Evolutionary conservation across 2,329 filamentous ascomycete genomes (phyloP).

Genomic region (Phoma sp.): DNA sequence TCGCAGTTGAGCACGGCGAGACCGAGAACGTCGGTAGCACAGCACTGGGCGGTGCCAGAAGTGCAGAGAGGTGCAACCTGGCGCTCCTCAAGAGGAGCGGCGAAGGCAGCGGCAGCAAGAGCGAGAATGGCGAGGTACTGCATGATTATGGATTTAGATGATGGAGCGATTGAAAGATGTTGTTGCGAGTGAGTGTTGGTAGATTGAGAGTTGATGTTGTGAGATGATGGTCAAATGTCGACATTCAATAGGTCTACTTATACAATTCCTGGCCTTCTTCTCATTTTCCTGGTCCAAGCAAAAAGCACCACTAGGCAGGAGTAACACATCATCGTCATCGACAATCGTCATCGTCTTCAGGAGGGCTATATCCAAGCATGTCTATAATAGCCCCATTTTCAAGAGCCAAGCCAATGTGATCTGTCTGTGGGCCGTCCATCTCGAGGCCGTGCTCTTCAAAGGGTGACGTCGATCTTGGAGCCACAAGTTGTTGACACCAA

Average conservation of each 20-base stretch:
- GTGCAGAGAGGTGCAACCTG: conserved; percentile 42
- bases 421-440: not conserved
- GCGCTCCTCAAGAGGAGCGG: conserved; percentile 41
- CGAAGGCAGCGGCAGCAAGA: conserved; percentile 39
- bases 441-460: conserved; percentile 12
- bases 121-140: conserved; percentile 44
- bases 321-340: conserved; percentile 18
- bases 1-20: conserved; percentile 64
- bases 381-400: conserved; percentile 4
- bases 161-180: conserved; percentile 15
- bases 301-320: conserved; percentile 3
- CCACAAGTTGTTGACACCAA: conserved; percentile 31
- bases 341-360: conserved; percentile 4
- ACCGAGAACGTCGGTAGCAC: conserved; percentile 66
- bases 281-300: not conserved
- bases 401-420: conserved; percentile 1
- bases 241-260: conserved; percentile 35
- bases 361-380: conserved; percentile 12
- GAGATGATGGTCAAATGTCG: conserved; percentile 30
- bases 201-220: conserved; percentile 29
- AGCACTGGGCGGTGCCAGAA: conserved; percentile 59
- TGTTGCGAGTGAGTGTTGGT: conserved; percentile 15
- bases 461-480: conserved; percentile 39
- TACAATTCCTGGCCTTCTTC: conserved; percentile 27
- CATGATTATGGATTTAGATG: conserved; percentile 35